These are phyloP conservation scores for Ogataea nonfermentans DNA, from an alignment of 805 yeast species.

Conservation along the genomic window DNA sequence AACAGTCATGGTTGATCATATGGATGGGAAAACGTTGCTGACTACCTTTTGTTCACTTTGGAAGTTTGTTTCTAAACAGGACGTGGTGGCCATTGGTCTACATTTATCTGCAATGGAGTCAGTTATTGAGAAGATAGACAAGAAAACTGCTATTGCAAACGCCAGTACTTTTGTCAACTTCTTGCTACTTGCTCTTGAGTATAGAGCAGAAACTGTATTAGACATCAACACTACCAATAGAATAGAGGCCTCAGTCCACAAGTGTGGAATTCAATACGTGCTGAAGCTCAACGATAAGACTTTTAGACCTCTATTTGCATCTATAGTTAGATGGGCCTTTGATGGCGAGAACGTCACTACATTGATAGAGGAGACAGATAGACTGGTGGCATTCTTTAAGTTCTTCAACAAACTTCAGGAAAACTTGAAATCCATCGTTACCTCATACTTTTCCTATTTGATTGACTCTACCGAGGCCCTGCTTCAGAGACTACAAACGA, in stretches of 20 bases:
- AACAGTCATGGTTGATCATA: slow-evolving; percentile 58
- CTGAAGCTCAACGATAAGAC: slow-evolving; percentile 91
- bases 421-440: slow-evolving; percentile 79
- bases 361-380: slow-evolving; percentile 47
- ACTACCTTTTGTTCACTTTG: slow-evolving; percentile 63
- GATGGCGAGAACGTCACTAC: slow-evolving; percentile 69
- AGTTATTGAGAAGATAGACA: slow-evolving; percentile 64
- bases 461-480: slow-evolving; percentile 67
- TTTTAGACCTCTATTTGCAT: slow-evolving; percentile 88
- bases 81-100: slow-evolving; percentile 59
- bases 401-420: slow-evolving; percentile 85
- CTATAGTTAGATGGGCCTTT: slow-evolving; percentile 87
- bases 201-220: slow-evolving; percentile 57
- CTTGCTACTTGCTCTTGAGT: slow-evolving; percentile 67
- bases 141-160: slow-evolving; percentile 71
- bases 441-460: slow-evolving; percentile 83
- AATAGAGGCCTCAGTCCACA: slow-evolving; percentile 73
- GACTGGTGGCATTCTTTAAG: slow-evolving; percentile 75
- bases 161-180: slow-evolving; percentile 67
- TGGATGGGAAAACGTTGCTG: slow-evolving; percentile 65
- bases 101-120: slow-evolving; percentile 66
- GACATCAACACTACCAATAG: slow-evolving; percentile 75
- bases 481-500: slow-evolving; percentile 47
- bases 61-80: slow-evolving; percentile 40
- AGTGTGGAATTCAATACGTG: slow-evolving; percentile 71